phyloP scores from a whole-genome alignment of 805 yeast species.

The Debaryomyces tyrocola region DNA sequence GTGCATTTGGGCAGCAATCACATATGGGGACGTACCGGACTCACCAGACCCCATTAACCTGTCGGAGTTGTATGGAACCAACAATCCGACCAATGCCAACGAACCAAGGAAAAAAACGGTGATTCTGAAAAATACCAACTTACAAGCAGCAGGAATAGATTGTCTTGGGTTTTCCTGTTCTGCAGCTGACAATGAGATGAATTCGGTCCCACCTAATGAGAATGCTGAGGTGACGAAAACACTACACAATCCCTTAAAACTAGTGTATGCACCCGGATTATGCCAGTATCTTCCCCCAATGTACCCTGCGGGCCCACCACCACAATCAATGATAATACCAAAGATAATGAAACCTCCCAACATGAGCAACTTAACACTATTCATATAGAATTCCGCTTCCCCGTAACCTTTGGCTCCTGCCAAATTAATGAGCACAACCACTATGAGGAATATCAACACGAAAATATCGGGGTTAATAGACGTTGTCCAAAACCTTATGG shows the following conservation, averaged over 20 bases:
- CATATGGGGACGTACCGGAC: conserved; percentile 42
- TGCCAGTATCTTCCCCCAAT: conserved; percentile 45
- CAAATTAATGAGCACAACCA: conserved; percentile 21
- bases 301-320: conserved; percentile 19
- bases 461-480: conserved; percentile 35
- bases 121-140: conserved; percentile 39
- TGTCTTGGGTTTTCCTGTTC: conserved; percentile 39
- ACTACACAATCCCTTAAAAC: conserved; percentile 40
- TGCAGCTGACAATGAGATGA: conserved; percentile 38
- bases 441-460: conserved; percentile 30
- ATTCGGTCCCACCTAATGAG: conserved; percentile 42
- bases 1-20: conserved; percentile 41
- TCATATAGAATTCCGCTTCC: conserved; percentile 30
- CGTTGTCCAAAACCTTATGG: conserved; percentile 35
- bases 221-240: conserved; percentile 42
- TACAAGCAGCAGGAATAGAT: conserved; percentile 42
- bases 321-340: conserved; percentile 27
- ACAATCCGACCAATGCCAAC: conserved; percentile 36
- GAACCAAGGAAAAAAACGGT: conserved; percentile 39
- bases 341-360: conserved; percentile 28
- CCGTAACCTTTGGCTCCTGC: conserved; percentile 29
- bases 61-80: conserved; percentile 35
- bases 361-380: conserved; percentile 21
- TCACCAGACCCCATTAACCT: conserved; percentile 34
- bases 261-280: conserved; percentile 37